These are phyloP conservation scores for Fusarium foetens DNA, from an alignment of 2,329 filamentous ascomycete species.

Conservation along the genomic window DNA sequence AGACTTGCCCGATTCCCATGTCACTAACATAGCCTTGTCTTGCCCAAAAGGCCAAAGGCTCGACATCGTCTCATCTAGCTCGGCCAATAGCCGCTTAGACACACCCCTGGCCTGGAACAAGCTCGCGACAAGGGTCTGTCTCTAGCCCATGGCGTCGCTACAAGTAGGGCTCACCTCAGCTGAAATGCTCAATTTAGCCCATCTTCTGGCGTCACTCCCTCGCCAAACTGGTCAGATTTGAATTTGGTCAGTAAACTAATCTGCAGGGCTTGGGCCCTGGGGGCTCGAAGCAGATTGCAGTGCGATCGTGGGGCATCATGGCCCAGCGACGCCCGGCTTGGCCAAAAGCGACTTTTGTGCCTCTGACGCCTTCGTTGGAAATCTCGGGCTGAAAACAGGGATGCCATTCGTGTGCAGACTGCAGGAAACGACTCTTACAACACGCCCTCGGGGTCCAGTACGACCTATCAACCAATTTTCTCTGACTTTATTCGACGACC, in stretches of 20 bases:
- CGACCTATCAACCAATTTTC: slow-evolving; percentile 24
- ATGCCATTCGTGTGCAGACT: slow-evolving; percentile 39
- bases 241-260: slow-evolving; percentile 33
- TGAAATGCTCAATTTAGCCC: slow-evolving; percentile 47
- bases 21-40: slow-evolving; percentile 29
- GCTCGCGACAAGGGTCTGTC: slow-evolving; percentile 40
- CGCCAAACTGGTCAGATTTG: slow-evolving; percentile 33
- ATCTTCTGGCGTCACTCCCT: slow-evolving; percentile 43
- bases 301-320: slow-evolving; percentile 44
- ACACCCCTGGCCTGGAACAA: slow-evolving; percentile 45
- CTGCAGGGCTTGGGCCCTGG: slow-evolving; percentile 26
- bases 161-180: slow-evolving; percentile 54
- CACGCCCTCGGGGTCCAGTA: slow-evolving; percentile 28
- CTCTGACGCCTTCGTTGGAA: slow-evolving; percentile 42
- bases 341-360: slow-evolving; percentile 28
- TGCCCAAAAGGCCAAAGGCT: slow-evolving; percentile 26
- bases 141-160: slow-evolving; percentile 42
- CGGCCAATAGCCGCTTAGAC: slow-evolving; percentile 43
- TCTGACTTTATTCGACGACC: slow-evolving; percentile 30
- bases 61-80: slow-evolving; percentile 22
- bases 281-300: slow-evolving; percentile 44
- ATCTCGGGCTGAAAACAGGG: slow-evolving; percentile 46
- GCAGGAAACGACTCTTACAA: slow-evolving; percentile 28
- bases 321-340: slow-evolving; percentile 38
- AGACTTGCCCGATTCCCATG: slow-evolving; percentile 15